These are phyloP conservation scores for Drechslerella coelobrocha DNA, from an alignment of 2,329 filamentous ascomycete species.

Conservation along the genomic window DNA sequence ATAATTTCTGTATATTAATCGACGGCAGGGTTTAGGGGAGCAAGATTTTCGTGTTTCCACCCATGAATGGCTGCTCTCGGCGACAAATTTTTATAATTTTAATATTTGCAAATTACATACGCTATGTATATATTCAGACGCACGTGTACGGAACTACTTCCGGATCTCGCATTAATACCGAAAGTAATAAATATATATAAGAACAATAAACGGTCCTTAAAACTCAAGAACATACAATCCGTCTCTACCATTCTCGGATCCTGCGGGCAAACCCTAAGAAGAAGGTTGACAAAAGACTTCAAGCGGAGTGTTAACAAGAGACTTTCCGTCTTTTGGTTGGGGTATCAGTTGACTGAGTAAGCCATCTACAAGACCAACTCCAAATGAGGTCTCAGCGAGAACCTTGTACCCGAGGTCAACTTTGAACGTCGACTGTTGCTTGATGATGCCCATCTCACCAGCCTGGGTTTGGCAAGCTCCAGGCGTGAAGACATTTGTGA, in stretches of 20 bases:
- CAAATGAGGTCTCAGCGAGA: background rate
- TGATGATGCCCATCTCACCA: background rate
- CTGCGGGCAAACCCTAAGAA: too few relatives aligned
- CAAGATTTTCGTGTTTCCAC: too few relatives aligned
- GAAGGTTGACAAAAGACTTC: background rate
- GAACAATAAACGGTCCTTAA: too few relatives aligned
- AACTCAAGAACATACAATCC: too few relatives aligned
- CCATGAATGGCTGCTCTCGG: too few relatives aligned
- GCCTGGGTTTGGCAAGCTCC: background rate
- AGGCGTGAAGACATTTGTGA: background rate
- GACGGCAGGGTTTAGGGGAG: too few relatives aligned
- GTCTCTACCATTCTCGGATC: too few relatives aligned
- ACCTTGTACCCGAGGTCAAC: background rate
- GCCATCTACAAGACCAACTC: background rate
- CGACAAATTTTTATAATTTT: too few relatives aligned
- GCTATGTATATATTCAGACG: background rate
- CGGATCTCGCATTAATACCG: too few relatives aligned
- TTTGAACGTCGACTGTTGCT: background rate
- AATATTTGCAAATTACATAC: background rate
- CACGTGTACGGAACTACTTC: too few relatives aligned
- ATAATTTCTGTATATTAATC: too few relatives aligned
- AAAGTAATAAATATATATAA: too few relatives aligned
- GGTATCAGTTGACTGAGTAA: background rate
- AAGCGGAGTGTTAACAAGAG: background rate
- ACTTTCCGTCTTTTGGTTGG: constrained; percentile 2